A percentile compares a stretch with the other conserved stretches of the same genome.
phyloP scores from a whole-genome alignment of 75 land plant genomes.

The Cryptomeria japonica region DNA sequence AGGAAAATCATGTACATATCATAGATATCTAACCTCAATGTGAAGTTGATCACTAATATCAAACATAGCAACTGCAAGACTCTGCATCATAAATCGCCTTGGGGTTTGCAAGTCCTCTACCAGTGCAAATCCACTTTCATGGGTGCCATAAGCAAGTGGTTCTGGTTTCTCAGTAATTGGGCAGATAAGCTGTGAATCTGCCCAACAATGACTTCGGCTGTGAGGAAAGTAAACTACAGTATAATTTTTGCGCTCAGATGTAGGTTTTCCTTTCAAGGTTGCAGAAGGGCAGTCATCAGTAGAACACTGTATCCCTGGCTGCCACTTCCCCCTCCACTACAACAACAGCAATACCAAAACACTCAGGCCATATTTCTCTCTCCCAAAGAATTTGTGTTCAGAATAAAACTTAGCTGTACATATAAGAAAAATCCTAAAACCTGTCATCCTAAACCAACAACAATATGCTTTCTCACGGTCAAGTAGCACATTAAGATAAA shows the following conservation, averaged over 20 bases:
- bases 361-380: background rate
- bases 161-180: slow-evolving; percentile 71
- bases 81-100: slow-evolving; percentile 65
- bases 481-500: background rate
- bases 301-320: slow-evolving; percentile 81
- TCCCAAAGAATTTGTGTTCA: background rate
- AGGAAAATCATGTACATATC: background rate
- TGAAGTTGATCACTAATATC: slow-evolving; percentile 81
- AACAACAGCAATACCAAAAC: slow-evolving; percentile 14
- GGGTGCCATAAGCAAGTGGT: slow-evolving; percentile 74
- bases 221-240: slow-evolving; percentile 70
- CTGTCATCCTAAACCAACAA: background rate
- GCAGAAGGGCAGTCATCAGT: slow-evolving; percentile 76
- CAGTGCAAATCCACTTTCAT: slow-evolving; percentile 49
- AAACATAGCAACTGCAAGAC: slow-evolving; percentile 74
- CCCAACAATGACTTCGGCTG: slow-evolving; percentile 75
- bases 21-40: slow-evolving; percentile 43
- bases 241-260: slow-evolving; percentile 75
- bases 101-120: slow-evolving; percentile 72
- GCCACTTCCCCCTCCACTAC: slow-evolving; percentile 97
- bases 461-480: background rate
- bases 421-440: background rate
- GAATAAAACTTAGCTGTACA: background rate
- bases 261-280: slow-evolving; percentile 79
- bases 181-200: slow-evolving; percentile 60